phyloP scores from a whole-genome alignment of 768 basidiomycete genomes.

The Trametes coccinea region DNA sequence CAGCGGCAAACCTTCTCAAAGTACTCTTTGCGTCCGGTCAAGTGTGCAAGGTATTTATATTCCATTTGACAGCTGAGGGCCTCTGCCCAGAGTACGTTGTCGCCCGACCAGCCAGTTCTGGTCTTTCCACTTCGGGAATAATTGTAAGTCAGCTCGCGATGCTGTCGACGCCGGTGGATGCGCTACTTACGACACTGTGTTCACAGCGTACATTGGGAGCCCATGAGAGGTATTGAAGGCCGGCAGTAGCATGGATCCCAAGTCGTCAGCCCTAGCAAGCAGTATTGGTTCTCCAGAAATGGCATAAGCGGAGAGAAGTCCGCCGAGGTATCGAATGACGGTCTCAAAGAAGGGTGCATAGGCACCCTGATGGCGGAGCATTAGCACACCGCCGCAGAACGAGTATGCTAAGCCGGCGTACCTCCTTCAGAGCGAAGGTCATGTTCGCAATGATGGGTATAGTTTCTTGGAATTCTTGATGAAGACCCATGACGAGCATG shows the following conservation, averaged over 20 bases:
- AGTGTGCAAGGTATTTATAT: slow-evolving; percentile 81
- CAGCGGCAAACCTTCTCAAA: slow-evolving; percentile 49
- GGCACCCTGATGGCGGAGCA: slow-evolving; percentile 24
- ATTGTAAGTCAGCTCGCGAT: background rate
- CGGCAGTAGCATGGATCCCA: slow-evolving; percentile 70
- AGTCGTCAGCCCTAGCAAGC: slow-evolving; percentile 72
- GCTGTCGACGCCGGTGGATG: background rate
- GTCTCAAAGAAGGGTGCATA: slow-evolving; percentile 75
- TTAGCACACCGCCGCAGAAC: too few species aligned
- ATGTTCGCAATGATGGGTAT: slow-evolving; percentile 50
- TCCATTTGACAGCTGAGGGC: slow-evolving; percentile 83
- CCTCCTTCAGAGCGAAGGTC: slow-evolving; percentile 47
- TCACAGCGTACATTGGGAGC: slow-evolving; percentile 69
- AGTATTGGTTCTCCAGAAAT: slow-evolving; percentile 64
- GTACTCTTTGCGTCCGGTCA: slow-evolving; percentile 70
- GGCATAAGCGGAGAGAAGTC: slow-evolving; percentile 81
- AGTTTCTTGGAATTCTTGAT: slow-evolving; percentile 68
- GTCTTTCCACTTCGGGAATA: slow-evolving; percentile 39
- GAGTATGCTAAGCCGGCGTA: slow-evolving; percentile 33
- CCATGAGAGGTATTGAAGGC: slow-evolving; percentile 72
- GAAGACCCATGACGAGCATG: slow-evolving; percentile 76
- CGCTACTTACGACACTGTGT: slow-evolving; percentile 55
- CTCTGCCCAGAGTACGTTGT: slow-evolving; percentile 57
- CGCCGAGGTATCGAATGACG: slow-evolving; percentile 86
- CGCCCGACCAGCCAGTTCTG: slow-evolving; percentile 40